Base-by-base conservation (phyloP, 257 asterid species). In the Solanum neorickii region DNA sequence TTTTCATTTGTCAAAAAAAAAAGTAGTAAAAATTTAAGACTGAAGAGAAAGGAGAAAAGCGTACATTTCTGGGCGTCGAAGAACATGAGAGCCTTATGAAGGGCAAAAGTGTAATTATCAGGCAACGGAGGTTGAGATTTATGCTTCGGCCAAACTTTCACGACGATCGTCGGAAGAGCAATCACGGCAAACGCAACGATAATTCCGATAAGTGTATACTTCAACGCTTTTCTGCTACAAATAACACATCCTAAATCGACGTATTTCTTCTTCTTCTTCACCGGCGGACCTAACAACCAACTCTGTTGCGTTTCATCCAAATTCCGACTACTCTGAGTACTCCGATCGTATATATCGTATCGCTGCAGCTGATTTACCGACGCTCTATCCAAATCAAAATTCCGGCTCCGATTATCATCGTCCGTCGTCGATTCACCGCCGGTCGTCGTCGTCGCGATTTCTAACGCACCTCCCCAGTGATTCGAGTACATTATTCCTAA, bases 21-120 rank as follows among this genome's bases (percentile, higher is more conserved):
- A 4, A 35, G 5, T 25, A 20, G 5, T 25, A 25, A 66, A 49
- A 66, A 66, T 2, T 25, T 16, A 14, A 12, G 5, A 68, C 3
- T 0, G 20, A 66, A 68, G 39, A 73, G 77, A 13, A 56, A 29
- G 60, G 12, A 18, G 59, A 49, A 29, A 41, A 46, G 92, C 98
- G 88, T 94, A 95, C 99, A 96, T 77, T 96, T 96, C 89, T 96
- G 98, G 85, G 99, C 98, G 91, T 96, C 91, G 98, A 96, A 96
- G 95, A 96, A 96, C 62, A 90, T 93, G 3, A 96, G 97, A 15
- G 98, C 98, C 74, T 91, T 92, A 56, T 52, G 94, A 25, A 96
- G 98, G 39, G 97, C 98, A 6, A 68, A 49, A 13, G 98, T 86
- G 91, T 95, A 96, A 77, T 94, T 89, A 89, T 95, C 98, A 7